Base-by-base conservation (phyloP, 2,329 filamentous ascomycete genomes). In the Fusarium mangiferae region DNA sequence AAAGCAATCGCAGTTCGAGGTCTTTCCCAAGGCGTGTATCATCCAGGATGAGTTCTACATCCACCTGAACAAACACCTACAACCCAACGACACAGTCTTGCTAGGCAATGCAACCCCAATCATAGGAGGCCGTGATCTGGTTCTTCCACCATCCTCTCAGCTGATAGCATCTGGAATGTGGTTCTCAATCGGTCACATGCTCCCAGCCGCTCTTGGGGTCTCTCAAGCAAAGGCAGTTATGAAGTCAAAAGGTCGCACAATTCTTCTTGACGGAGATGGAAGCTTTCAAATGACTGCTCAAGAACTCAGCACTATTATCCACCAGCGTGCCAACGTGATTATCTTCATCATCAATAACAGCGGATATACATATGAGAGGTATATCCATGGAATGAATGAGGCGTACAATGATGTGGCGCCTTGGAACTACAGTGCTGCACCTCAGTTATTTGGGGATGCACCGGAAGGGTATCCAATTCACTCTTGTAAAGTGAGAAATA, bases 201-300 rank as follows among this genome's bases (percentile, higher is more conserved):
- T 70, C 1, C 66, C 68, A 2, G 68, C 66, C 2, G 42, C 68
- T 10, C 18, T 66, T 6, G 68, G 68, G 1, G 60, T 51, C 3
- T 26, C 68, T 1, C 66, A 65, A 18, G 66, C 66, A n/a, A 59
- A 70, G 6, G 38, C 26, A 7, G 30, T 36, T 1, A 36, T 59
- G 20, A 39, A 20, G 3, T 42, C 42, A 0, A 36, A 8, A 4
- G 60, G 68, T 1, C 66, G 66, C 6, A 70, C 68, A 6, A 66
- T 70, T 5, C 55, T 70, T 12, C 38, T 70, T 1, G 68, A 70
- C 0, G 68, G 68, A 0, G 68, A 70, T 3, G 66, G 66, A 1
- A 70, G 66, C 15, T 70, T 70, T 8, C 66, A 70, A 3, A 70
- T 70, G 60, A 70, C 68, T 0, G 66, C 39, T 0, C 66, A 70